Evolutionary conservation across 1,284 basidiomycete species (phyloP).

Genomic region (Cutaneotrichosporon spelunceum): DNA sequence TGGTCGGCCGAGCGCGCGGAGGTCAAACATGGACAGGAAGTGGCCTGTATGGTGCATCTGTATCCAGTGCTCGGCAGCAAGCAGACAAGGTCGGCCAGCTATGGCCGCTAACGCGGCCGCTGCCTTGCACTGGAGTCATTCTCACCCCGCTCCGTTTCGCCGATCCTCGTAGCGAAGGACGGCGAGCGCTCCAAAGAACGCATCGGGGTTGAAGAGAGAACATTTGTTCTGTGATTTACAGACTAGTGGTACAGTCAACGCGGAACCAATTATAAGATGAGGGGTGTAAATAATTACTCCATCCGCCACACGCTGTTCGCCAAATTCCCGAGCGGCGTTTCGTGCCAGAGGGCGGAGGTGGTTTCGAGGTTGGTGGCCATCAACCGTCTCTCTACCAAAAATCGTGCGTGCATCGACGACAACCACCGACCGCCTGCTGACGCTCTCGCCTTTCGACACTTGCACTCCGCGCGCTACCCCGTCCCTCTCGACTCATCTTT

Average conservation of each 20-base stretch:
- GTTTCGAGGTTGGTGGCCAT: constrained; percentile 3
- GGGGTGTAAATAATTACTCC: not conserved
- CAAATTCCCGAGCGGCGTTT: constrained; percentile 2
- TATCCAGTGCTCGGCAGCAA: constrained; percentile 3
- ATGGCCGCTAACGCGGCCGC: not conserved
- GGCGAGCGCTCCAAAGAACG: constrained; percentile 24
- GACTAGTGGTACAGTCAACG: not conserved
- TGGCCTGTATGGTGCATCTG: not conserved
- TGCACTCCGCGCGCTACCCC: not conserved
- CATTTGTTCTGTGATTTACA: not conserved
- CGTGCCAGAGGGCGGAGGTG: not conserved
- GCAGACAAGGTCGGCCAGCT: constrained; percentile 4
- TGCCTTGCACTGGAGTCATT: constrained; percentile 11
- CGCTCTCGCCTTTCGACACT: constrained; percentile 5
- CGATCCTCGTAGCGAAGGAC: constrained; percentile 16
- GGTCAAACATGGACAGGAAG: not conserved
- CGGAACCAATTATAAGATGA: not conserved
- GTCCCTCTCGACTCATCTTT: not conserved
- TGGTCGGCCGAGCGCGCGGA: not conserved
- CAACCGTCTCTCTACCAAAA: constrained; percentile 18
- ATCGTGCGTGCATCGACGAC: constrained; percentile 13
- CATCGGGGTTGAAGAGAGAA: constrained; percentile 20
- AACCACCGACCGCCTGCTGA: constrained; percentile 11
- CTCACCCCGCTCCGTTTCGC: constrained; percentile 28
- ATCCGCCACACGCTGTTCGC: not conserved